These are phyloP conservation scores for Axilococcus clingmanii DNA, from an alignment of 139 green algal species.

Conservation along the genomic window DNA sequence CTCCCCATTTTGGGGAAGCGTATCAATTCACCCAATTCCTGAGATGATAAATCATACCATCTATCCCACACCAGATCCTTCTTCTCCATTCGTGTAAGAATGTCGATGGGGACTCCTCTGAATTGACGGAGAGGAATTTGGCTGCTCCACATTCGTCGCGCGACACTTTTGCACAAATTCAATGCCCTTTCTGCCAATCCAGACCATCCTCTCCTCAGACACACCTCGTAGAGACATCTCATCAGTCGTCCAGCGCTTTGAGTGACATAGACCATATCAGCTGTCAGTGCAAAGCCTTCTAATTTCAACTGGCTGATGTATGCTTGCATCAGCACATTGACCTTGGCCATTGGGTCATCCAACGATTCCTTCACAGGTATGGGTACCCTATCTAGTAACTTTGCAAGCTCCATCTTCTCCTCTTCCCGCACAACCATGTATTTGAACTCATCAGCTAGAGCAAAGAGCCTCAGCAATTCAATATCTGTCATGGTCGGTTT, in stretches of 20 bases:
- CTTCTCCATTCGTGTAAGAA: conserved; percentile 70
- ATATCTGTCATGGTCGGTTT: conserved; percentile 97
- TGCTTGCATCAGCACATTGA: conserved; percentile 94
- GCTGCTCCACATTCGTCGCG: conserved; percentile 78
- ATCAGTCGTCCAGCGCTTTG: conserved; percentile 86
- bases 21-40: conserved; percentile 92
- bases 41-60: conserved; percentile 85
- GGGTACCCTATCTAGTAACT: conserved; percentile 94
- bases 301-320: conserved; percentile 93
- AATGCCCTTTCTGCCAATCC: conserved; percentile 76
- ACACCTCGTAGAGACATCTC: conserved; percentile 95
- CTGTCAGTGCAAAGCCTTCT: conserved; percentile 82
- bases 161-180: conserved; percentile 90
- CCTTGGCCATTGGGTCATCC: conserved; percentile 94
- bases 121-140: conserved; percentile 89
- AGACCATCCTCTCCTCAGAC: conserved; percentile 87
- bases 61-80: conserved; percentile 95
- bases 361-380: conserved; percentile 96
- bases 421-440: conserved; percentile 89
- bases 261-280: conserved; percentile 97
- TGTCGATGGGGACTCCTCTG: conserved; percentile 57
- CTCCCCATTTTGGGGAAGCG: conserved; percentile 93
- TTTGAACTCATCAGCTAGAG: conserved; percentile 76
- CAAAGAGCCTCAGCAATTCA: conserved; percentile 93
- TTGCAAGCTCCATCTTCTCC: conserved; percentile 97